Evolutionary conservation across 352 stramenopile genomes (phyloP).

Genomic region (Globisporangium canariense): DNA sequence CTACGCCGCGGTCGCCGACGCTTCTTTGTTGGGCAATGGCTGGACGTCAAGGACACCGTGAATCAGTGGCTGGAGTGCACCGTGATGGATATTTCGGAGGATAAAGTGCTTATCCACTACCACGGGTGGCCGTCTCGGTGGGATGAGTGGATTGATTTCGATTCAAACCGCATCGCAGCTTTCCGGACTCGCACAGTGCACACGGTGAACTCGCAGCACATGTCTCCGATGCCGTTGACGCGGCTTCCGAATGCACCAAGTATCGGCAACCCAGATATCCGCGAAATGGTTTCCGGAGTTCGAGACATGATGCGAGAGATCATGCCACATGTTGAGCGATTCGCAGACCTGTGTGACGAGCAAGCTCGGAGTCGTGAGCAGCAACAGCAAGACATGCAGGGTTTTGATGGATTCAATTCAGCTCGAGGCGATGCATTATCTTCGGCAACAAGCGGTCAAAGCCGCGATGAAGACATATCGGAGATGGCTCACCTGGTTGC

Average conservation of each 20-base stretch:
- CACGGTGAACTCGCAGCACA: slow-evolving; percentile 33
- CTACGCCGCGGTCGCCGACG: slow-evolving; percentile 34
- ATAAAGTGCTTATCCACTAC: slow-evolving; percentile 94
- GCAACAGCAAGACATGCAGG: neutral
- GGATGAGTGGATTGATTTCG: slow-evolving; percentile 96
- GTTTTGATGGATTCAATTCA: neutral
- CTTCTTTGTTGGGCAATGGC: slow-evolving; percentile 93
- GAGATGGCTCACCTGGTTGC: slow-evolving; percentile 68
- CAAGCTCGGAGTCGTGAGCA: slow-evolving; percentile 13
- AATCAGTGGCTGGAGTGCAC: slow-evolving; percentile 98
- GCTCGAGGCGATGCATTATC: neutral
- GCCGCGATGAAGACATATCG: slow-evolving; percentile 32
- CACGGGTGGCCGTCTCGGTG: slow-evolving; percentile 96
- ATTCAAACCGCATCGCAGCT: slow-evolving; percentile 92
- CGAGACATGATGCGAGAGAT: slow-evolving; percentile 69
- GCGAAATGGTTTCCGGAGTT: slow-evolving; percentile 48
- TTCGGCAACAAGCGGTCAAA: neutral
- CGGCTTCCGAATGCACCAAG: slow-evolving; percentile 48
- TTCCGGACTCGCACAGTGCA: slow-evolving; percentile 93
- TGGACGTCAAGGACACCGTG: slow-evolving; percentile 97
- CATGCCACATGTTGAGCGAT: slow-evolving; percentile 61
- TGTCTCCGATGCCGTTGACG: slow-evolving; percentile 58
- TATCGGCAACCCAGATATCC: slow-evolving; percentile 41
- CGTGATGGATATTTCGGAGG: slow-evolving; percentile 84
- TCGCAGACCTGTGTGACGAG: slow-evolving; percentile 60